Conservation (phyloP, 257 asterid genomes). For the Leptodermis oblonga region DNA sequence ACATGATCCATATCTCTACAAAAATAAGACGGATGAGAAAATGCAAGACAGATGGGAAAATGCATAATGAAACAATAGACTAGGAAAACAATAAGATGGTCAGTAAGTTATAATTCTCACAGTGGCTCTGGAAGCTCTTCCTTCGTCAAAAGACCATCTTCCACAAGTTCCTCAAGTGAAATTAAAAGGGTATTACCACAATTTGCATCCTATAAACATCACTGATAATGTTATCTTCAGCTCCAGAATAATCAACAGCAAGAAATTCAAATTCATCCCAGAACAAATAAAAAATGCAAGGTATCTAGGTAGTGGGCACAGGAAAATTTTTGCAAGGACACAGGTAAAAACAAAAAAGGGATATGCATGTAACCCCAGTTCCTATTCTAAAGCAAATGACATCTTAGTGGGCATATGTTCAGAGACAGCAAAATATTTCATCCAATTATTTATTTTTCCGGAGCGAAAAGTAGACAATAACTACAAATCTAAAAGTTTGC, state of each 20-base stretch:
- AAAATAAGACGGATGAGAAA: constrained; percentile 1
- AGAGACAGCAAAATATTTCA: not conserved
- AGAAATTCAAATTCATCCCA: not conserved
- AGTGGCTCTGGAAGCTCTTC: constrained; percentile 87
- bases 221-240: constrained; percentile 7
- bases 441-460: constrained; percentile 1
- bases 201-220: constrained; percentile 79
- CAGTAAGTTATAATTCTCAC: constrained; percentile 38
- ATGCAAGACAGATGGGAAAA: constrained; percentile 5
- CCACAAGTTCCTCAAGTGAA: constrained; percentile 89
- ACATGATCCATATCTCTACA: constrained; percentile 75
- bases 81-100: constrained; percentile 8
- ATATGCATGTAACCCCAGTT: not conserved
- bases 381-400: not conserved
- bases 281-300: not conserved
- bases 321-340: not conserved
- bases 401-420: not conserved
- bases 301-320: not conserved
- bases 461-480: not conserved
- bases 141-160: constrained; percentile 69
- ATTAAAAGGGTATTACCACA: constrained; percentile 91
- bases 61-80: constrained; percentile 9
- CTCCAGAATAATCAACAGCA: not conserved
- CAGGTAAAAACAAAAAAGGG: not conserved
- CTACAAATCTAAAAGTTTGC: not conserved